These are phyloP conservation scores for Buxus sempervirens DNA, from an alignment of 164 flowering plant species.

Conservation along the genomic window DNA sequence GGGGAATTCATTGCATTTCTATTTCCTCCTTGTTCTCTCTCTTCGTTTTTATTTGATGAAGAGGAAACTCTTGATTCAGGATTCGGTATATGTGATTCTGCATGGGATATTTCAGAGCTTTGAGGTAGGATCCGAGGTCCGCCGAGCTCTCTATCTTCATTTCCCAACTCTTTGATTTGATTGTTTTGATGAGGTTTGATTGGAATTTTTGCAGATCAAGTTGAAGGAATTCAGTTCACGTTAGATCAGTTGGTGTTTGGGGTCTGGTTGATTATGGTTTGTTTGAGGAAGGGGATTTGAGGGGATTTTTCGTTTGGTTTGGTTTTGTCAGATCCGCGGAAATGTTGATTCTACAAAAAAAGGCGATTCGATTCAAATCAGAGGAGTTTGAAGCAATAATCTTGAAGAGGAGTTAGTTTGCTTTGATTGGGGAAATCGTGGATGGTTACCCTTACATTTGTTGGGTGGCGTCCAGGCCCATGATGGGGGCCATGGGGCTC, in stretches of 20 bases:
- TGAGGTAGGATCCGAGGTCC: no score
- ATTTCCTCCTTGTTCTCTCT: no score
- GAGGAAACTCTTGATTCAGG: no score
- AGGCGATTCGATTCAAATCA: constrained; percentile 2
- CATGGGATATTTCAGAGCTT: no score
- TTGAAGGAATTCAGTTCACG: not conserved
- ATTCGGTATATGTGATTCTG: no score
- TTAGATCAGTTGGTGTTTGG: not conserved
- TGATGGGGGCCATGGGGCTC: no score
- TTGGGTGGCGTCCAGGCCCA: no score
- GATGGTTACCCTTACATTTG: no score
- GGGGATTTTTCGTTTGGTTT: not conserved
- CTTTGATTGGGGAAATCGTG: no score
- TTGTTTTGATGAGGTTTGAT: not conserved
- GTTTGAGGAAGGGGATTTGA: not conserved
- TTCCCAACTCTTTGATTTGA: not conserved
- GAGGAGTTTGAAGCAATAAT: not conserved
- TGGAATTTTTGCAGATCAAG: not conserved
- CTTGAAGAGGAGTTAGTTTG: no score
- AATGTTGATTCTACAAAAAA: not conserved
- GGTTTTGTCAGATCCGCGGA: not conserved
- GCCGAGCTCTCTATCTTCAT: not conserved
- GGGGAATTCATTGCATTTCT: no score
- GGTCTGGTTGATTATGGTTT: not conserved
- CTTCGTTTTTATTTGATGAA: no score